phyloP scores from a whole-genome alignment of 2,329 filamentous ascomycete genomes.

The Phyllosticta paracitricarpa region DNA sequence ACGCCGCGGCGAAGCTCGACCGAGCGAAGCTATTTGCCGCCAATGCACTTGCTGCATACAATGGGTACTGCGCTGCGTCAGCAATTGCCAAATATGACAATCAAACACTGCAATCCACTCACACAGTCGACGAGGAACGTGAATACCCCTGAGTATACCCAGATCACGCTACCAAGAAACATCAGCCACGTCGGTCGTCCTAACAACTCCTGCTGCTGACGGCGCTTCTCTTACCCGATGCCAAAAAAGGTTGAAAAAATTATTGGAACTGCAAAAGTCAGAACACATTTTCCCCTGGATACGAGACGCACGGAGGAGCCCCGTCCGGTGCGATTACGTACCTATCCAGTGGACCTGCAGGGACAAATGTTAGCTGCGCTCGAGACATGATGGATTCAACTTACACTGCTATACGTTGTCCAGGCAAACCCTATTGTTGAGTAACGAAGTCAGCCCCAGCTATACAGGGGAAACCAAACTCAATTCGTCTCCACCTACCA shows the following conservation, averaged over 20 bases:
- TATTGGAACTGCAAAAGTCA: conserved; percentile 36
- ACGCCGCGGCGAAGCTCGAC: conserved; percentile 38
- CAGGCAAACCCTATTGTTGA: conserved; percentile 57
- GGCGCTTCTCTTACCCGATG: conserved; percentile 26
- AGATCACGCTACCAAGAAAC: conserved; percentile 48
- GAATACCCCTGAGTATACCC: conserved; percentile 76
- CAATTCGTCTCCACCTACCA: conserved; percentile 36
- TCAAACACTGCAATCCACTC: conserved; percentile 23
- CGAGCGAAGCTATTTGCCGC: conserved; percentile 42
- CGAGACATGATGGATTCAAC: conserved; percentile 53
- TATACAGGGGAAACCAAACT: background rate
- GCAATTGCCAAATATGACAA: conserved; percentile 11
- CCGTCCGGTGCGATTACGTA: conserved; percentile 19
- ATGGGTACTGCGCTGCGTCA: conserved; percentile 31
- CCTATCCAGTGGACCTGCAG: conserved; percentile 42
- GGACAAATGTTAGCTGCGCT: conserved; percentile 21
- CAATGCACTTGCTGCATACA: conserved; percentile 40
- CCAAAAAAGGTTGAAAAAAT: conserved; percentile 40
- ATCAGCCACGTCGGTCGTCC: conserved; percentile 8
- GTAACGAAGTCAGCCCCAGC: conserved; percentile 19
- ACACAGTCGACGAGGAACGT: conserved; percentile 67
- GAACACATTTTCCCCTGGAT: conserved; percentile 19
- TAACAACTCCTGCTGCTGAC: conserved; percentile 1
- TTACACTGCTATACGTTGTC: conserved; percentile 65
- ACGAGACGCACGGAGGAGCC: conserved; percentile 10